phyloP scores from a whole-genome alignment of 1,284 basidiomycete genomes.

The Mycosarcoma maydis region DNA sequence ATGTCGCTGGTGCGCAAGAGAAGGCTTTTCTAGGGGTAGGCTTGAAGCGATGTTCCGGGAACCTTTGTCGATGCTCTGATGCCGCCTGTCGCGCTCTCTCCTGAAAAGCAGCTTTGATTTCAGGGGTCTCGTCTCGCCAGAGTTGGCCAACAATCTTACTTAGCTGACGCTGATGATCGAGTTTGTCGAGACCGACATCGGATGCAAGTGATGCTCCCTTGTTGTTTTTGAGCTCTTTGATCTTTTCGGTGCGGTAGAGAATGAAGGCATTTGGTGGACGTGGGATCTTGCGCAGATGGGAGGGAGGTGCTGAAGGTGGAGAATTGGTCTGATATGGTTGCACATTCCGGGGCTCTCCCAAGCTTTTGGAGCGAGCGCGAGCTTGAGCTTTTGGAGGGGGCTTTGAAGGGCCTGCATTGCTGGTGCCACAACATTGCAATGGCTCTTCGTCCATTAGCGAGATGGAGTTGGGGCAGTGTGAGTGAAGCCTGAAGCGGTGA shows the following conservation, averaged over 20 bases:
- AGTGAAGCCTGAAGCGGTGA: too few species aligned
- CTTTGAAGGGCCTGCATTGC: conserved; percentile 4
- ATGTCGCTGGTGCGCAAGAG: neutral
- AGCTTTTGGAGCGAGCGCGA: conserved; percentile 19
- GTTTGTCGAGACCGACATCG: conserved; percentile 21
- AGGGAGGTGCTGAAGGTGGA: neutral
- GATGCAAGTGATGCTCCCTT: neutral
- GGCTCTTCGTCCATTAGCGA: neutral
- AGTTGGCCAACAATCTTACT: conserved; percentile 34
- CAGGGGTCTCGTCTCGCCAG: conserved; percentile 22
- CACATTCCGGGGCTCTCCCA: too few species aligned
- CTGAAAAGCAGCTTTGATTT: conserved; percentile 30
- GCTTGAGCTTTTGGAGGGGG: neutral
- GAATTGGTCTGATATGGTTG: too few species aligned
- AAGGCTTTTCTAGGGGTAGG: conserved; percentile 7
- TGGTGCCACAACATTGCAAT: neutral
- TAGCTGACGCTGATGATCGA: conserved; percentile 36
- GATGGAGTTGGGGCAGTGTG: too few species aligned
- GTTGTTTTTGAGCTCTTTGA: conserved; percentile 16
- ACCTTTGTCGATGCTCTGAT: conserved; percentile 19
- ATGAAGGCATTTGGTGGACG: conserved; percentile 48
- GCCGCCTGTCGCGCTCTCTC: conserved; percentile 30
- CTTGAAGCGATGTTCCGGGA: conserved; percentile 37
- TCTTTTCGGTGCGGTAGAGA: conserved; percentile 36
- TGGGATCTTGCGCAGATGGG: conserved; percentile 28